phyloP scores from a whole-genome alignment of 2,329 filamentous ascomycete genomes.

The Fusarium sp. region DNA sequence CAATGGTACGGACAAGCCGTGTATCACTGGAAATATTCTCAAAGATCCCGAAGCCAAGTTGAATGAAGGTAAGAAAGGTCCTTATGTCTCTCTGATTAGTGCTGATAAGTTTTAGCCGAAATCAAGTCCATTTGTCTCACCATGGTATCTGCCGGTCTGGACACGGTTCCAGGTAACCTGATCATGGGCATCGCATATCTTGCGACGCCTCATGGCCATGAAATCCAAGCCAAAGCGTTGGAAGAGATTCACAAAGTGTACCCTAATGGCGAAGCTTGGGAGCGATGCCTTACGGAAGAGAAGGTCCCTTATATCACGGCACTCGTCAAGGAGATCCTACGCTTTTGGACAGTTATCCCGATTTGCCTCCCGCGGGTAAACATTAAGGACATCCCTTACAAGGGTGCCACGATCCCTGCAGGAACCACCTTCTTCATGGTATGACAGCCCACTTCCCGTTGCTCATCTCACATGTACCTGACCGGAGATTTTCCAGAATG shows the following conservation, averaged over 20 bases:
- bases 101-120: constrained; percentile 66
- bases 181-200: constrained; percentile 85
- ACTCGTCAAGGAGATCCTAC: constrained; percentile 81
- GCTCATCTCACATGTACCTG: background rate
- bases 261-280: constrained; percentile 81
- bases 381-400: constrained; percentile 79
- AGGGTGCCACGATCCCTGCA: constrained; percentile 75
- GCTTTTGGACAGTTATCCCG: constrained; percentile 84
- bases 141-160: constrained; percentile 84
- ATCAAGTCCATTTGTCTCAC: constrained; percentile 85
- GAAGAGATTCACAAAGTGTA: constrained; percentile 78
- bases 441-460: constrained; percentile 14
- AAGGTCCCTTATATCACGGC: constrained; percentile 83
- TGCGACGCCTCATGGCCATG: constrained; percentile 74
- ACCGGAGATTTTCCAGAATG: constrained; percentile 63
- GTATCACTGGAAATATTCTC: constrained; percentile 66
- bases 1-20: constrained; percentile 57
- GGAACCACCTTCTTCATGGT: constrained; percentile 86
- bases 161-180: constrained; percentile 83
- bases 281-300: constrained; percentile 77
- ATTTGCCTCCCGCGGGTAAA: constrained; percentile 80
- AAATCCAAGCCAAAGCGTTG: constrained; percentile 77
- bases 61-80: constrained; percentile 50
- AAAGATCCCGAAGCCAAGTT: constrained; percentile 62
- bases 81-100: background rate